These are phyloP conservation scores for Gyromitra esculenta DNA, from an alignment of 2,329 filamentous ascomycete genomes.

Conservation along the genomic window DNA sequence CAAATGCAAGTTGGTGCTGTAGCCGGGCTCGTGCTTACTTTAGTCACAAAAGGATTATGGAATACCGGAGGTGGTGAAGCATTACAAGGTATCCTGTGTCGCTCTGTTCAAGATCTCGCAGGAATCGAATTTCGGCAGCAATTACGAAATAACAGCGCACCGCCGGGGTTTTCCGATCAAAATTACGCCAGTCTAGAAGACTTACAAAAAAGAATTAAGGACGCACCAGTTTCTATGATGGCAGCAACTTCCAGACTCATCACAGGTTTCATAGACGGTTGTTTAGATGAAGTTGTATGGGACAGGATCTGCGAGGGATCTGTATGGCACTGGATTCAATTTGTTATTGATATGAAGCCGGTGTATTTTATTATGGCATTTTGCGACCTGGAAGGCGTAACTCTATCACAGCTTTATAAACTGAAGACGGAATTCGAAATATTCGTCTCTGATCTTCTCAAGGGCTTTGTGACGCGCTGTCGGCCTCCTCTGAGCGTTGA, in stretches of 20 bases:
- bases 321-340: constrained; percentile 1
- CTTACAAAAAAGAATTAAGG: neutral
- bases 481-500: neutral
- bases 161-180: neutral
- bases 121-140: neutral
- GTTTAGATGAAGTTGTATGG: neutral
- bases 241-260: neutral
- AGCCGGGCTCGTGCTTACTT: neutral
- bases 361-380: neutral
- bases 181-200: neutral
- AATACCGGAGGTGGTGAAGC: neutral
- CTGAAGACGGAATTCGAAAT: too few species aligned
- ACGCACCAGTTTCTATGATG: neutral
- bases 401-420: neutral
- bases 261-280: neutral
- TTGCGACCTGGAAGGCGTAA: neutral
- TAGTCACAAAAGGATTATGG: neutral
- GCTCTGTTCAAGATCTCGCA: neutral
- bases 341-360: neutral
- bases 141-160: neutral
- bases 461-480: neutral
- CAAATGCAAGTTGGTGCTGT: neutral
- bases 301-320: neutral
- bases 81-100: neutral
- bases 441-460: too few species aligned